Conservation (phyloP, 345 rosid genomes). For the Pistacia vera region DNA sequence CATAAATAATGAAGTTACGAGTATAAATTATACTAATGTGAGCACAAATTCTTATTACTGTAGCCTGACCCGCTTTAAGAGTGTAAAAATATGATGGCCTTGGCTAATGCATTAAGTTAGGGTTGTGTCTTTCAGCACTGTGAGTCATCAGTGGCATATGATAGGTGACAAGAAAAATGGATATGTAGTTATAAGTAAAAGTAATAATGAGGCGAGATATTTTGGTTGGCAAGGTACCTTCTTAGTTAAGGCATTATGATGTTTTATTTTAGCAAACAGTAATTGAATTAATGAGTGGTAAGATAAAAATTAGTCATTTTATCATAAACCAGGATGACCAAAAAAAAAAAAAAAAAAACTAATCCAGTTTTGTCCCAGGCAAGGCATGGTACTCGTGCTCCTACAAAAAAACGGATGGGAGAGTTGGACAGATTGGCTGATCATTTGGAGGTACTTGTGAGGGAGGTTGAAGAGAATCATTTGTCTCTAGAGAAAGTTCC, state of each 20-base stretch:
- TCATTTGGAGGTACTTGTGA: conserved; percentile 56
- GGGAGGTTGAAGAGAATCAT: conserved; percentile 55
- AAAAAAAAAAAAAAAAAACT: neutral
- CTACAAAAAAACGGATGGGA: conserved; percentile 80
- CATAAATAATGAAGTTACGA: neutral
- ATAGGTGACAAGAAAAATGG: neutral
- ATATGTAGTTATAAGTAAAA: neutral
- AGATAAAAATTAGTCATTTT: neutral
- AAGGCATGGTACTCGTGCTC: conserved; percentile 96
- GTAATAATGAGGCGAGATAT: too few relatives aligned
- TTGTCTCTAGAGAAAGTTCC: conserved; percentile 53
- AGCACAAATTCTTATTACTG: neutral
- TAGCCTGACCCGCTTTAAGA: neutral
- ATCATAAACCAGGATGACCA: neutral
- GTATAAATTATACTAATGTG: too few relatives aligned
- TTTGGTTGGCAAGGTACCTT: neutral
- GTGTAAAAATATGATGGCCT: neutral
- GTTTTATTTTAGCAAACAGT: neutral
- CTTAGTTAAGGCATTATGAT: neutral
- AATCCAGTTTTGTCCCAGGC: conserved; percentile 47
- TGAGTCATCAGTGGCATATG: too few relatives aligned
- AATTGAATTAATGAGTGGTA: neutral
- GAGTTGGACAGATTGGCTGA: conserved; percentile 71
- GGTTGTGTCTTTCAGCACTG: neutral
- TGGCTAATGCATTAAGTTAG: too few relatives aligned